Percentiles rank a stretch among this genome's conserved stretches.
phyloP scores from a whole-genome alignment of 2,329 filamentous ascomycete genomes.

The Huntiella moniliformis region DNA sequence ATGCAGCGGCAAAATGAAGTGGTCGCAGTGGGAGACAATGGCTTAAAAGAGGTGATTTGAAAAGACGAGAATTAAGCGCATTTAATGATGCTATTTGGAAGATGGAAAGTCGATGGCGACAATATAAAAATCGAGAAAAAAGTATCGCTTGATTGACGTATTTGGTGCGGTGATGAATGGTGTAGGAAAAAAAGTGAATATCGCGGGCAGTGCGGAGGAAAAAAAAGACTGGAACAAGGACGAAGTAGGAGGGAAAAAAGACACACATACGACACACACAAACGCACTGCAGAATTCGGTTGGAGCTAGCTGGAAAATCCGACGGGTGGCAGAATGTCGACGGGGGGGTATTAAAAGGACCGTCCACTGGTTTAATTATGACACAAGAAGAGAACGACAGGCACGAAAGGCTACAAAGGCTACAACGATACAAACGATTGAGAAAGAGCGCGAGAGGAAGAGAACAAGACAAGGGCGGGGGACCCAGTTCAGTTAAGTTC shows the following conservation, averaged over 20 bases:
- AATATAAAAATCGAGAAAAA: constrained; percentile 6
- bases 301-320: no score
- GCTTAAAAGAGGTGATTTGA: background rate
- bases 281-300: no score
- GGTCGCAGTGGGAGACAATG: background rate
- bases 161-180: constrained; percentile 2
- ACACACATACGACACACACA: constrained; percentile 7
- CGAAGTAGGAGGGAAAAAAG: constrained; percentile 2
- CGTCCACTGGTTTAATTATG: no score
- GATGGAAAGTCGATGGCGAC: constrained; percentile 4
- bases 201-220: constrained; percentile 3
- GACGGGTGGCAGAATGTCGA: no score
- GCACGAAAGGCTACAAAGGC: no score
- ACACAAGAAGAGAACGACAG: no score
- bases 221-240: constrained; percentile 5
- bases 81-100: constrained; percentile 1
- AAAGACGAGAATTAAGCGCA: constrained; percentile 7
- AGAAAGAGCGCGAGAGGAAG: no score
- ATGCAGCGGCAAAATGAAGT: background rate
- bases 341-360: no score
- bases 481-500: no score
- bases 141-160: no score
- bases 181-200: background rate
- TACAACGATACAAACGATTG: no score
- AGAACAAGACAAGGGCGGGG: no score